These are phyloP conservation scores for Ogataea pilisensis DNA, from an alignment of 805 yeast genomes.

Conservation along the genomic window DNA sequence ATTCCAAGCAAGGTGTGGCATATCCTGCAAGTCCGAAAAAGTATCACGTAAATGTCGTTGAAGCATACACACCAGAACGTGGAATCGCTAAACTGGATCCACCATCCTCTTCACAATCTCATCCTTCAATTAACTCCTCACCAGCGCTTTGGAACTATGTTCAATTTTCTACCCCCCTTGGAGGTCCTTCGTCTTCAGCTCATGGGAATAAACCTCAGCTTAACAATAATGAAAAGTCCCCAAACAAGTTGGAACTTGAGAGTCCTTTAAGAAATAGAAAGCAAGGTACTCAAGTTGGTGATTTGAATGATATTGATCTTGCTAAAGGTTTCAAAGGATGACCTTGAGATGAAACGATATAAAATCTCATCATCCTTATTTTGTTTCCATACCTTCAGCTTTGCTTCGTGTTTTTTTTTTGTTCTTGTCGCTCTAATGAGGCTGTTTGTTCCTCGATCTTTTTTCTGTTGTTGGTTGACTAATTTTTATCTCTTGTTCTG, in stretches of 20 bases:
- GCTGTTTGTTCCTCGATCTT: background rate
- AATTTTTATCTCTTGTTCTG: background rate
- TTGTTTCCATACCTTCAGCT: no score
- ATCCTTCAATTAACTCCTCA: slow-evolving; percentile 52
- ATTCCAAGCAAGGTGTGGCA: slow-evolving; percentile 1
- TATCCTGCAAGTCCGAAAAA: slow-evolving; percentile 32
- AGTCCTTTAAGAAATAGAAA: slow-evolving; percentile 27
- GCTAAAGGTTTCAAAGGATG: slow-evolving; percentile 41
- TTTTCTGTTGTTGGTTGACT: background rate
- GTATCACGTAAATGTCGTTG: slow-evolving; percentile 47
- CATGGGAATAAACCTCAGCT: slow-evolving; percentile 45
- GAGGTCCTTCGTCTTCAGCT: slow-evolving; percentile 15
- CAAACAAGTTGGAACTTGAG: slow-evolving; percentile 23
- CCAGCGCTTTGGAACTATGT: slow-evolving; percentile 95
- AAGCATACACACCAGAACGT: slow-evolving; percentile 63
- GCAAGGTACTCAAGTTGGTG: slow-evolving; percentile 32
- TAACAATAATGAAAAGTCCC: slow-evolving; percentile 8
- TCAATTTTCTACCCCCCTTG: slow-evolving; percentile 51
- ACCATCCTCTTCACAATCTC: slow-evolving; percentile 31
- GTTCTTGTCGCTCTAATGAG: no score
- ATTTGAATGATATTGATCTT: slow-evolving; percentile 43
- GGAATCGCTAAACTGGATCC: slow-evolving; percentile 34
- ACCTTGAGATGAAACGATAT: background rate
- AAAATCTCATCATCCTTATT: background rate
- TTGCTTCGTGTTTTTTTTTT: no score